phyloP scores from a whole-genome alignment of 1,284 basidiomycete species.

The Flammula alnicola region DNA sequence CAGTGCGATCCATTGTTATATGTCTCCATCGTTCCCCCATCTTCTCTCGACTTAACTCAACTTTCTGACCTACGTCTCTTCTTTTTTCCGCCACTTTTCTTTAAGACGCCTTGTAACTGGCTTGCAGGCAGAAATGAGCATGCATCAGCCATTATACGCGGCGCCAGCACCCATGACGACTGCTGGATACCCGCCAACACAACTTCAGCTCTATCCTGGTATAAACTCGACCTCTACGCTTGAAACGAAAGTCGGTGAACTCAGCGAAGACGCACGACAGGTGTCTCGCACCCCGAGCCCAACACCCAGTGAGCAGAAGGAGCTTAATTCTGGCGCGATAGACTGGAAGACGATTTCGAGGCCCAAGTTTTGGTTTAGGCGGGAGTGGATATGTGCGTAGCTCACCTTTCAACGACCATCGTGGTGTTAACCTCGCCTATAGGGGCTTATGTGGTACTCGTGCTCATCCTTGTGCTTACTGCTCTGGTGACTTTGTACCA shows the following conservation, averaged over 20 bases:
- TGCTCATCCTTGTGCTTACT: slow-evolving; percentile 50
- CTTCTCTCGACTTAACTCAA: slow-evolving; percentile 4
- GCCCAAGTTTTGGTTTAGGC: slow-evolving; percentile 53
- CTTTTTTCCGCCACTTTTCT: not conserved
- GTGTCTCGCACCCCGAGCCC: slow-evolving; percentile 58
- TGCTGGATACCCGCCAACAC: slow-evolving; percentile 20
- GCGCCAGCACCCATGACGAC: slow-evolving; percentile 8
- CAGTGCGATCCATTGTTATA: not conserved
- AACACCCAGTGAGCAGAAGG: slow-evolving; percentile 59
- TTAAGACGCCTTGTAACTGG: slow-evolving; percentile 9
- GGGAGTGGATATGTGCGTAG: slow-evolving; percentile 54
- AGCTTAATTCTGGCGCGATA: slow-evolving; percentile 47
- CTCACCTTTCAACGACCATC: slow-evolving; percentile 7
- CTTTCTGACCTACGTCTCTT: slow-evolving; percentile 1
- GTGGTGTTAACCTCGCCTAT: slow-evolving; percentile 10
- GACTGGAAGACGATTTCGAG: slow-evolving; percentile 45
- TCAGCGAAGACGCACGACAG: slow-evolving; percentile 17
- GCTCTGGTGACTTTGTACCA: slow-evolving; percentile 70
- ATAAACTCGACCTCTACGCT: slow-evolving; percentile 16
- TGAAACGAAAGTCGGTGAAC: slow-evolving; percentile 21
- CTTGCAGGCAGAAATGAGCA: slow-evolving; percentile 10
- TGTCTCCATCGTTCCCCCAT: slow-evolving; percentile 7
- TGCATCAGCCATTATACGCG: not conserved
- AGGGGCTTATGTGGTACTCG: slow-evolving; percentile 57
- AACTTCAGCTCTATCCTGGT: slow-evolving; percentile 17